Base-by-base conservation (phyloP, 345 rosid genomes). In the Gossypium arboreum region DNA sequence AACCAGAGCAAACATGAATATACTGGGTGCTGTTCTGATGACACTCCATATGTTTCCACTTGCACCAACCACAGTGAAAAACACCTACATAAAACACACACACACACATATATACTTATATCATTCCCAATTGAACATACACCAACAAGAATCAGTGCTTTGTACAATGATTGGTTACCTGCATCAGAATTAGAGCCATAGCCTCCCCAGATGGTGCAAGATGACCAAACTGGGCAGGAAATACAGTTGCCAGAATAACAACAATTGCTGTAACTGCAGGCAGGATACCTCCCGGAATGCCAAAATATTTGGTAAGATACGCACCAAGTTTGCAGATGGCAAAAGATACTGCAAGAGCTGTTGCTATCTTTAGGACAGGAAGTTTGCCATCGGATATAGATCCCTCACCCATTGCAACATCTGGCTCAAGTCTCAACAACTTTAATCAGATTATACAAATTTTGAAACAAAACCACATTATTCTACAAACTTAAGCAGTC, bases 151-250 rank as follows among this genome's bases (percentile, higher is more conserved):
- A 44, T 20, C 7, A 34, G 41, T 34, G 41, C 41, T 34, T 34
- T 34, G 41, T 11, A 34, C 43, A 16, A 47, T 15, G 47, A 43
- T 44, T 68, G 7, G 12, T 54, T 73, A 88, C 98, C 94, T 92
- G 98, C 96, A 88, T 94, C 71, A 94, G 88, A 79, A 92, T 90
- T 56, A 94, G 39, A 76, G 97, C 98, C 89, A 94, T 84, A 65
- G 97, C 94, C 81, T 94, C 98, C 39, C 95, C 94, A 50, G 96
- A 77, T 54, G 95, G 91, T 78, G 97, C 97, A 72, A 94, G 91
- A 52, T 78, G 78, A 68, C 84, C 83, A 75, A 91, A 94, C 51
- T 85, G 90, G n/a, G 79, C n/a, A 3, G 97, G 98, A 77, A 94
- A 90, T 11, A 76, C 70, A 20, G 93, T 88, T 63, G 97, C 95